A percentile compares a stretch with the other conserved stretches of the same genome.
These are phyloP conservation scores for Thelonectria discophora DNA, from an alignment of 2,329 filamentous ascomycete species.

Conservation along the genomic window DNA sequence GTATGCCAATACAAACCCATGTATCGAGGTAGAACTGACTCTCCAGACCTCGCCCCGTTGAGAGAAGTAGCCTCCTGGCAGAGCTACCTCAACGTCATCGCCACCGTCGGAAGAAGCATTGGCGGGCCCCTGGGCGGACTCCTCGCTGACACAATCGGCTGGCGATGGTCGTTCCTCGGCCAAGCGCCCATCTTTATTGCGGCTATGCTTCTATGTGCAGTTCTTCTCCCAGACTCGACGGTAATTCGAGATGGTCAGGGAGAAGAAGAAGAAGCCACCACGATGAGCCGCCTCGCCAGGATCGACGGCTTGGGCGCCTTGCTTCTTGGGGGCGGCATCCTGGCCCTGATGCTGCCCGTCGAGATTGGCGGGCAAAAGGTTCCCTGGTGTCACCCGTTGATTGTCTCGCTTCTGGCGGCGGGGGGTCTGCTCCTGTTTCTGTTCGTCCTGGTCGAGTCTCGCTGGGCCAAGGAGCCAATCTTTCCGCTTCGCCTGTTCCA, in stretches of 20 bases:
- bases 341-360: conserved; percentile 61
- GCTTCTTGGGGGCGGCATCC: conserved; percentile 63
- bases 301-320: conserved; percentile 65
- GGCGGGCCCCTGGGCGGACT: conserved; percentile 66
- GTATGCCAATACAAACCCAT: conserved; percentile 39
- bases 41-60: conserved; percentile 58
- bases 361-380: conserved; percentile 63
- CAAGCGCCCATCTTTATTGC: conserved; percentile 65
- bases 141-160: conserved; percentile 69
- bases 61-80: conserved; percentile 64
- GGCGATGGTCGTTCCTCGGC: conserved; percentile 70
- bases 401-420: conserved; percentile 49
- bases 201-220: conserved; percentile 60
- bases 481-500: conserved; percentile 65
- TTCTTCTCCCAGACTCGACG: conserved; percentile 55
- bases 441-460: conserved; percentile 57
- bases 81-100: conserved; percentile 61
- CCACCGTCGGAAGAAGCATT: conserved; percentile 60
- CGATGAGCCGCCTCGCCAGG: conserved; percentile 29
- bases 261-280: conserved; percentile 23
- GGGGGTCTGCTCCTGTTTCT: conserved; percentile 51
- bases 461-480: conserved; percentile 62
- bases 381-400: conserved; percentile 57
- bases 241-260: conserved; percentile 19
- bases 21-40: conserved; percentile 6